Evolutionary conservation across 192 early-diverging fungal species (phyloP), one percentile per base, ranked within the genome.

Genomic region (Pilobolus umbonatus): DNA sequence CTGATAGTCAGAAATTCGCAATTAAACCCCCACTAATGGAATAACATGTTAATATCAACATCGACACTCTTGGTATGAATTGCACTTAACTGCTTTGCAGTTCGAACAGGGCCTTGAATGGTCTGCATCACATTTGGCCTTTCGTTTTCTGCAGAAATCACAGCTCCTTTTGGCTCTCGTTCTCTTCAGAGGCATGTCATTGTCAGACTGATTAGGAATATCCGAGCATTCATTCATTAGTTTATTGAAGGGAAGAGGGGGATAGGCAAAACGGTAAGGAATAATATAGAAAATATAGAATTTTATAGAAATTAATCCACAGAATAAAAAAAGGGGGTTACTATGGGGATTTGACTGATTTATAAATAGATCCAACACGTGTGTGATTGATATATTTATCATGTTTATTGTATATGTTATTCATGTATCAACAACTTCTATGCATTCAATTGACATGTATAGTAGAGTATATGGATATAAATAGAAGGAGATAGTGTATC

Each of bases 101-200:
- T 73, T 73, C 19, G 65, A 58, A 39, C 71, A 73, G n/a, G 71
- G 71, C 12, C 28, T 57, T 26, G 57, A 39, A 24, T 45, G 38
- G 44, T 73, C 71, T 39, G 71, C 71, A 58, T 73, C 65, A 48
- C 71, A 73, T 2, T 58, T 49, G 14, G 64, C 61, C 48, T 73
- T 73, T 9, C 65, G 60, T 31, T 73, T 63, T 19, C 71, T 46
- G 51, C 71, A 73, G 56, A 67, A 67, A 45, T 73, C 71, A 55
- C 71, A 73, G 40, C 71, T 73, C n/a, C 71, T 15, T 44, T 73
- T 73, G 3, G 71, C 71, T 44, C 71, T 46, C 19, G 65, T 67
- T 38, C 71, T 22, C 36, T 73, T 73, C 14, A 67, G 24, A 10
- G 51, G 47, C 15, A 34, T 22, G 19, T 31, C 14, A 36, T 47